Base-by-base conservation (phyloP, 2,329 filamentous ascomycete genomes). In the Rhexocercosporidium sp. region DNA sequence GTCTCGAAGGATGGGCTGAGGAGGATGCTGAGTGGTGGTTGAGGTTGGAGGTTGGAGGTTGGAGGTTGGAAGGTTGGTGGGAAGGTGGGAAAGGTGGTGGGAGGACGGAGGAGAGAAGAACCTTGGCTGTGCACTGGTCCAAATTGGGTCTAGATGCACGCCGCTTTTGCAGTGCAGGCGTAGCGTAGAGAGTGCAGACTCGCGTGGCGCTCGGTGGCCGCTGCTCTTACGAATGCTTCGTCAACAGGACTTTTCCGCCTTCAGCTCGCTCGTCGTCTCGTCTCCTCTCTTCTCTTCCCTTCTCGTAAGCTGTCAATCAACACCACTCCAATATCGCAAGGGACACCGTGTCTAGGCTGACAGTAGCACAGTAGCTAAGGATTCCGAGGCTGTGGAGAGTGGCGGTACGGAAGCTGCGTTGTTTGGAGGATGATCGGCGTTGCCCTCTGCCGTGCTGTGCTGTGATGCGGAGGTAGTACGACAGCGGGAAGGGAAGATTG, bases 111-210 rank as follows among this genome's bases (percentile, higher is more conserved):
- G 20, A 51, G 47, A 53, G 57, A 29, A 22, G 62, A 63, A 63
- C 41, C 34, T 37, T 44, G 51, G 31, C 56, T 61, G 41, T 57
- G 54, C 54, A 59, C 64, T 59, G 47, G 29, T 29, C 44, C n/a
- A 34, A 34, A 47, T 47, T 2, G 31, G 64, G 56, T n/a, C 53
- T 61, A 49, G 22, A 51, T 53, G 49, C 29, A 1, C 53, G 51
- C 60, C 41, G 51, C 47, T 68, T 63, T 44, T 56, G 62, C 56
- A 41, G 31, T 53, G 34, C 22, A 27, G 5, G 18, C 18, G 7
- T 39, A 39, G 34, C 34, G 34, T 14, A 7, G 34, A 39, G 34
- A 14, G 34, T 49, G 61, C 57, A 34, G 37, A 31, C 29, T 37
- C 53, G 53, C 29, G 53, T 56, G 31, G 53, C 53, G n/a, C 31